Conservation (phyloP, 2,329 filamentous ascomycete genomes). For the Coccinonectria pachysandricola region DNA sequence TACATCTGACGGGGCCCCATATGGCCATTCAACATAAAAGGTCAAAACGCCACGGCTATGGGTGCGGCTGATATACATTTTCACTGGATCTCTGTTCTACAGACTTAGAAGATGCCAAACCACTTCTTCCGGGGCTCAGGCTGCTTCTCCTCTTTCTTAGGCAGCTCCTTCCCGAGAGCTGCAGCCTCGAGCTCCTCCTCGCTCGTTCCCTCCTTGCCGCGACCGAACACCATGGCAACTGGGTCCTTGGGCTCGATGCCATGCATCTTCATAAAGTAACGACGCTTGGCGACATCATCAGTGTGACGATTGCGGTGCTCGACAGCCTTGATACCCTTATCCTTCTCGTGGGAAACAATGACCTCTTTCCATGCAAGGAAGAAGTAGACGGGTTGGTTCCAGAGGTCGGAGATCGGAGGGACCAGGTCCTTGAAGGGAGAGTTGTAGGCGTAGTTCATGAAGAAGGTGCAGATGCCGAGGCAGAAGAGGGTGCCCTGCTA, state of each 20-base stretch:
- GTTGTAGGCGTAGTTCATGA: conserved; percentile 66
- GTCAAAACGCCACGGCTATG: conserved; percentile 9
- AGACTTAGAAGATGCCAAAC: conserved; percentile 65
- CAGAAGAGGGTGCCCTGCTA: conserved; percentile 53
- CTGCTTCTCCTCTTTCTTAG: conserved; percentile 20
- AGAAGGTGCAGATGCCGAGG: conserved; percentile 63
- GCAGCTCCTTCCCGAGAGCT: conserved; percentile 27
- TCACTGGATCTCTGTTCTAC: not conserved
- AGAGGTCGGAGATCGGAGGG: conserved; percentile 58
- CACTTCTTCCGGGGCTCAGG: conserved; percentile 56
- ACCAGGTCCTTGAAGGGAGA: conserved; percentile 75
- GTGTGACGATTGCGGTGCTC: conserved; percentile 64
- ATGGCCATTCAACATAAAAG: conserved; percentile 4
- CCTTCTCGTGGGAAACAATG: conserved; percentile 64
- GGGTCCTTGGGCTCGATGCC: conserved; percentile 58
- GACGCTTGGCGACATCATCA: conserved; percentile 81
- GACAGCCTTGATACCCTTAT: conserved; percentile 55
- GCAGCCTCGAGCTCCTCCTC: conserved; percentile 26
- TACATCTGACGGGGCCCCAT: conserved; percentile 12
- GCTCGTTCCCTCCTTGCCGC: conserved; percentile 25
- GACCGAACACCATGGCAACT: conserved; percentile 36
- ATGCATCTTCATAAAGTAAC: conserved; percentile 76
- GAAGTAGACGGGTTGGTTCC: conserved; percentile 60
- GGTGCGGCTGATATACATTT: conserved; percentile 5
- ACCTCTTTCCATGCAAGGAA: conserved; percentile 58